Base-by-base conservation (phyloP, 2,329 filamentous ascomycete species). In the Fusarium buharicum region DNA sequence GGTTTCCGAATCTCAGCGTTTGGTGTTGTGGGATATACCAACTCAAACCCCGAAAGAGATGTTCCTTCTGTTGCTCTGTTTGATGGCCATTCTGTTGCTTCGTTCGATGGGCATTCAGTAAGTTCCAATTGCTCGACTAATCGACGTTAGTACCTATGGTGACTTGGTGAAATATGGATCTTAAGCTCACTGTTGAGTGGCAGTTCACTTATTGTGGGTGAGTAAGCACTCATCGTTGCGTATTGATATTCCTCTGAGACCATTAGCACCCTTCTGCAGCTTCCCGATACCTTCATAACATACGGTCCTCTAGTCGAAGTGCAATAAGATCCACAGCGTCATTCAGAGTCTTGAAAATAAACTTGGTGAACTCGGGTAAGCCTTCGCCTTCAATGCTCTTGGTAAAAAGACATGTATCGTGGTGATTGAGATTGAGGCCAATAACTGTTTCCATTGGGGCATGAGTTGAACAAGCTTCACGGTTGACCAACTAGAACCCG, bases 41-140 rank as follows among this genome's bases (percentile, higher is more conserved):
- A 14, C 36, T 39, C 36, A 39, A 39, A 39, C 36, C 36, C 36
- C 36, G 36, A 39, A 39, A 39, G 36, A 39, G 36, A 39, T 39
- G 36, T 39, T 39, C 36, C 36, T 39, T 39, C 36, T 39, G 36
- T 39, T 39, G 36, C 36, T 39, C 36, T 39, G 36, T 39, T 39
- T 39, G 36, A 39, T 39, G 36, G 36, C 36, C 36, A 39, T 39
- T 39, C 36, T 39, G 36, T 39, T 39, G 36, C 36, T 18, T 39
- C 36, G 36, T 39, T 22, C 36, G 36, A 39, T 39, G 36, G 36
- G 18, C 36, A 39, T 39, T 39, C 36, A 20, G 36, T 39, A 39
- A 39, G 16, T 39, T 39, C 36, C 36, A 39, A 24, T 39, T 39
- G 36, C 12, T 39, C 36, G 22, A 39, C 36, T 39, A 39, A 39